A percentile compares a stretch with the other conserved stretches of the same genome.
Evolutionary conservation across 78 protist genomes (phyloP).

Genomic region (Tieghemostelium lacteum): DNA sequence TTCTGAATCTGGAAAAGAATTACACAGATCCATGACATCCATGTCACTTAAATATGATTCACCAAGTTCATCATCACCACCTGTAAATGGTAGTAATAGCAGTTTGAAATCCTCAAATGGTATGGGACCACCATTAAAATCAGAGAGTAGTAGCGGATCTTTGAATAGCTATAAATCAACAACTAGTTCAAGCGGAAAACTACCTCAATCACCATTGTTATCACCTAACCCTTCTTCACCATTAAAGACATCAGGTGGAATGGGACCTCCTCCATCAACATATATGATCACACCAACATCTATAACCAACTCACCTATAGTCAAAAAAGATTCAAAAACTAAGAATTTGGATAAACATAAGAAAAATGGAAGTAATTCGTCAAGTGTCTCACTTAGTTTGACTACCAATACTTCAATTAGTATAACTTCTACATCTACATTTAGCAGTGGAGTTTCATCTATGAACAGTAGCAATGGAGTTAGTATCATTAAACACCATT

Average conservation of each 20-base stretch:
- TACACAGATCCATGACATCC: constrained; percentile 28
- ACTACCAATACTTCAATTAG: too few species aligned
- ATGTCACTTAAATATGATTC: not conserved
- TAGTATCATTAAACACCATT: too few species aligned
- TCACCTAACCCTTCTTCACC: not conserved
- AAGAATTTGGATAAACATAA: too few species aligned
- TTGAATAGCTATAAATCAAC: constrained; percentile 2
- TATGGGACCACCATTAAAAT: not conserved
- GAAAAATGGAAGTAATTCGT: too few species aligned
- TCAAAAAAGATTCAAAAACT: too few species aligned
- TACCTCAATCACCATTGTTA: too few species aligned
- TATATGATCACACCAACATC: not conserved
- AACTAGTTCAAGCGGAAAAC: not conserved
- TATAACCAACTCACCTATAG: not conserved
- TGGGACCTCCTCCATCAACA: not conserved
- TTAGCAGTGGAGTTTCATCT: too few species aligned
- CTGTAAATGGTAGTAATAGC: not conserved
- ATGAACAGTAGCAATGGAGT: too few species aligned
- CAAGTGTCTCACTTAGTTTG: too few species aligned
- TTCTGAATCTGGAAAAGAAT: constrained; percentile 47
- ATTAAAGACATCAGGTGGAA: constrained; percentile 1
- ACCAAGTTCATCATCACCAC: not conserved
- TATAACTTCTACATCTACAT: too few species aligned
- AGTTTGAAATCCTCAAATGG: too few species aligned
- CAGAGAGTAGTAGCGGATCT: not conserved